These are phyloP conservation scores for Coffea eugenioides DNA, from an alignment of 257 asterid genomes.

Conservation along the genomic window DNA sequence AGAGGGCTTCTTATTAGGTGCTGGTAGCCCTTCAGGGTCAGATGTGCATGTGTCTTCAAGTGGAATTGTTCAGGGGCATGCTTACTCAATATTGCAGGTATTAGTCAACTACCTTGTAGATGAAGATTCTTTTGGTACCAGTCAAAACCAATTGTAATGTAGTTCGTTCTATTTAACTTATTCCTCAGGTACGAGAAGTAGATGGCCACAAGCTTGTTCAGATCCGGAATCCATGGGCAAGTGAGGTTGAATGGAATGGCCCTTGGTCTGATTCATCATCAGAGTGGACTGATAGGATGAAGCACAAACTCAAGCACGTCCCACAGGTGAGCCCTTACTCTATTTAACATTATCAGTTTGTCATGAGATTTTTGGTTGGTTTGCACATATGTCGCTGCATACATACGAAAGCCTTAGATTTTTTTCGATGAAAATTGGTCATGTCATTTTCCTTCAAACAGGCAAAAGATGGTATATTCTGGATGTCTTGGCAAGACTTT, in stretches of 20 bases:
- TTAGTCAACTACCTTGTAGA: background rate
- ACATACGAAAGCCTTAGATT: no score
- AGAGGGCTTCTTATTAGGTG: conserved; percentile 95
- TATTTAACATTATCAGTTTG: background rate
- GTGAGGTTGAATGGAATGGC: conserved; percentile 99
- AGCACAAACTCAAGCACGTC: conserved; percentile 88
- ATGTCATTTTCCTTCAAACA: conserved; percentile 24
- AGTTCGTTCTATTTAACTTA: background rate
- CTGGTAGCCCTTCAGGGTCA: conserved; percentile 99
- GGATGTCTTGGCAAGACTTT: conserved; percentile 99
- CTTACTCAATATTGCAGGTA: conserved; percentile 96
- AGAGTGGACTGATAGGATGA: conserved; percentile 99
- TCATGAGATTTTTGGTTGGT: background rate
- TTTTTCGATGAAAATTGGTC: background rate
- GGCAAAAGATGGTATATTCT: conserved; percentile 97
- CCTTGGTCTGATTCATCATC: conserved; percentile 98
- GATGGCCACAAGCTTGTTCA: conserved; percentile 94
- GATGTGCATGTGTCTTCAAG: conserved; percentile 95
- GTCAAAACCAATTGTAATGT: conserved; percentile 7
- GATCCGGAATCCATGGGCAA: conserved; percentile 99
- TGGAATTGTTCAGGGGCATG: conserved; percentile 99
- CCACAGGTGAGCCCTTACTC: conserved; percentile 57
- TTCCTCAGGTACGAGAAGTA: conserved; percentile 76
- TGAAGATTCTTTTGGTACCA: background rate
- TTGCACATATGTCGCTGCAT: background rate